Evolutionary conservation across 2,329 filamentous ascomycete species (phyloP).

Genomic region (Colletotrichum sidae): DNA sequence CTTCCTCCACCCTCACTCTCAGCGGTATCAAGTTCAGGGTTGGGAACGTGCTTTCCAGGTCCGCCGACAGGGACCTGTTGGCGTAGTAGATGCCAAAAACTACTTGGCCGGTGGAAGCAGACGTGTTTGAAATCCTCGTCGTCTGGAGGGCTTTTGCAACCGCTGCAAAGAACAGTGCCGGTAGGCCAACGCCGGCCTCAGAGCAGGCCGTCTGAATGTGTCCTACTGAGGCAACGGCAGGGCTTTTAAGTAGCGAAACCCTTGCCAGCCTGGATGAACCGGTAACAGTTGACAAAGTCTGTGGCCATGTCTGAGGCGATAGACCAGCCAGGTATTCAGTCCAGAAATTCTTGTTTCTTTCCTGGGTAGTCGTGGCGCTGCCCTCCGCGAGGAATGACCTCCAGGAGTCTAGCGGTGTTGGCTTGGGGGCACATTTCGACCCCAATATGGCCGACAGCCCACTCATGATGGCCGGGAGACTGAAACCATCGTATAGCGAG

Average conservation of each 20-base stretch:
- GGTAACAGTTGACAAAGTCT: constrained; percentile 35
- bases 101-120: constrained; percentile 51
- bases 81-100: constrained; percentile 86
- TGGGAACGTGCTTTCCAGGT: constrained; percentile 67
- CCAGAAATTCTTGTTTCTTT: constrained; percentile 17
- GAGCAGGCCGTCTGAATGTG: constrained; percentile 50
- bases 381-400: constrained; percentile 14
- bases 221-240: constrained; percentile 54
- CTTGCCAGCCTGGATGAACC: constrained; percentile 41
- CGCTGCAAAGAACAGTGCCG: constrained; percentile 80
- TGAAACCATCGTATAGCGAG: constrained; percentile 88
- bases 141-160: constrained; percentile 62
- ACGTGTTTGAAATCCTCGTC: background rate
- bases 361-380: background rate
- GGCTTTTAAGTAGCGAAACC: constrained; percentile 56
- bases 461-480: constrained; percentile 73
- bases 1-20: constrained; percentile 56
- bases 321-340: constrained; percentile 43
- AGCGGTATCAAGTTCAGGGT: constrained; percentile 86
- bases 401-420: background rate
- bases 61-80: constrained; percentile 71
- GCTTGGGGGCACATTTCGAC: background rate
- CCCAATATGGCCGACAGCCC: background rate
- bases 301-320: constrained; percentile 34
- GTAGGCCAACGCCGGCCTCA: constrained; percentile 69